Percentiles rank a stretch among this genome's conserved stretches.
Evolutionary conservation across 257 asterid genomes (phyloP).

Genomic region (Solanum piurae): DNA sequence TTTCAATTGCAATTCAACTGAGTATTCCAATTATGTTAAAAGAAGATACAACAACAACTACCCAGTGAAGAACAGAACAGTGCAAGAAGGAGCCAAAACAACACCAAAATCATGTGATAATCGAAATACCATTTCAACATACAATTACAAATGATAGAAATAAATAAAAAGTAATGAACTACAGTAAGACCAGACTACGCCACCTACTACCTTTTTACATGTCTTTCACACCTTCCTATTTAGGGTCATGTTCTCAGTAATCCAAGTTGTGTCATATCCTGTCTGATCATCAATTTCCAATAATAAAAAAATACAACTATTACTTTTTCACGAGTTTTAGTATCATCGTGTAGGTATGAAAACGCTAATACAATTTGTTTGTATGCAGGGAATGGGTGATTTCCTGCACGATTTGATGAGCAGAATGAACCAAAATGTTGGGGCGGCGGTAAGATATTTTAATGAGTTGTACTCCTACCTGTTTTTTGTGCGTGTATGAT

Average conservation of each 20-base stretch:
- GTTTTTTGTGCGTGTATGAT: background rate
- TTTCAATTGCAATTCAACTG: background rate
- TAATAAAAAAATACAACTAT: background rate
- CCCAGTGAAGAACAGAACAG: background rate
- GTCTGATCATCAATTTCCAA: background rate
- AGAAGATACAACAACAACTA: background rate
- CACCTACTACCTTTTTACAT: background rate
- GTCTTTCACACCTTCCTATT: background rate
- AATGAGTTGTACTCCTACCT: background rate
- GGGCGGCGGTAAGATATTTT: conserved; percentile 34
- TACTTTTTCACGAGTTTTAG: background rate
- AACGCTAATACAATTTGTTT: background rate
- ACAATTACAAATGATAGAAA: background rate
- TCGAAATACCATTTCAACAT: background rate
- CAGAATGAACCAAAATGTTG: conserved; percentile 65
- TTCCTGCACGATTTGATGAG: conserved; percentile 69
- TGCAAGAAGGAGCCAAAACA: background rate
- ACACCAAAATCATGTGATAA: background rate
- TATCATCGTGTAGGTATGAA: background rate
- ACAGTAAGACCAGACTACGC: background rate
- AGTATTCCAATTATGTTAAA: background rate
- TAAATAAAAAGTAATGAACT: background rate
- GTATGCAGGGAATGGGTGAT: conserved; percentile 76
- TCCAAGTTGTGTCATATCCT: background rate
- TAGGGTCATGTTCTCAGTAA: too few species aligned